Percentiles rank a stretch among this genome's conserved stretches.
Conservation (phyloP, 106 monocot genomes). For the Dendrobium huoshanense region DNA sequence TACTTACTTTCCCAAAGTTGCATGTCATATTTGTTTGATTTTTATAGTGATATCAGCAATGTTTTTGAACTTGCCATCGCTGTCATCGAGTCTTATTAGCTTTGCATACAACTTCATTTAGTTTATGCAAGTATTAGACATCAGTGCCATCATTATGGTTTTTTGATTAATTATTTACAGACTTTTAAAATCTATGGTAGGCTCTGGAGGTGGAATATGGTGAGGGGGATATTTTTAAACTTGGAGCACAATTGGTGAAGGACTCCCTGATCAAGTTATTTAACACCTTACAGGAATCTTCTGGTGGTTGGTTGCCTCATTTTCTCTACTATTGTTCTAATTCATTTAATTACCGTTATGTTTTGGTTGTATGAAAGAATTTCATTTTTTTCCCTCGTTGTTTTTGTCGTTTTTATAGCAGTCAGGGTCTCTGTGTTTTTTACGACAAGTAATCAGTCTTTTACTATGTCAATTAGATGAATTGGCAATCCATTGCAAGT, state of each 20-base stretch:
- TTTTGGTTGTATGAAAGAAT: not conserved
- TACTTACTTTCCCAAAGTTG: not conserved
- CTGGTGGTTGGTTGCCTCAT: constrained; percentile 34
- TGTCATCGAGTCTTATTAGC: not conserved
- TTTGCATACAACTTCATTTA: not conserved
- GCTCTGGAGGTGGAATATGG: constrained; percentile 65
- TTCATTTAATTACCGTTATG: not conserved
- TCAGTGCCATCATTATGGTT: not conserved
- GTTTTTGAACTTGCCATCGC: not conserved
- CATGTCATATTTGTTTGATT: not conserved
- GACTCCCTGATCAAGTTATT: constrained; percentile 46
- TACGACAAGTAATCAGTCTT: not conserved
- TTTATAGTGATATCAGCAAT: not conserved
- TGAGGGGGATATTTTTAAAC: constrained; percentile 31
- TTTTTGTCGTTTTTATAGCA: not conserved
- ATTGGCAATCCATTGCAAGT: not conserved
- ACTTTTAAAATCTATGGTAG: constrained; percentile 16
- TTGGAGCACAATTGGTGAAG: constrained; percentile 52
- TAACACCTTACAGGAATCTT: constrained; percentile 41
- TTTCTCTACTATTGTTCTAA: not conserved
- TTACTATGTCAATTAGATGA: not conserved
- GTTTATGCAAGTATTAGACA: not conserved
- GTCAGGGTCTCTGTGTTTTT: not conserved
- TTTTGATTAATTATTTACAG: not conserved
- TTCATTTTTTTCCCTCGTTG: not conserved